Evolutionary conservation across 148 eudicot genomes (phyloP).

Genomic region (Vaccinium darrowii): DNA sequence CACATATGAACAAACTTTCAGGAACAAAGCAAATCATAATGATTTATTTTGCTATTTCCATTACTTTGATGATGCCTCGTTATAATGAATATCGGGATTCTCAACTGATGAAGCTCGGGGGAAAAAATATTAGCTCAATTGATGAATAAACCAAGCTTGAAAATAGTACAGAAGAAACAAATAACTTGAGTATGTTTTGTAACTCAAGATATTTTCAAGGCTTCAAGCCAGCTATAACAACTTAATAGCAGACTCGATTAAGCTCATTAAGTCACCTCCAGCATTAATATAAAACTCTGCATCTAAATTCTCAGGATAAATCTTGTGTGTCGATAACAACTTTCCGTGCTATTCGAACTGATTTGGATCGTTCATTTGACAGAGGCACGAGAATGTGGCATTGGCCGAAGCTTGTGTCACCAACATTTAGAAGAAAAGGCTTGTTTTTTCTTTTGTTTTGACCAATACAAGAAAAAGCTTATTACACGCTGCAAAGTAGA

Average conservation of each 20-base stretch:
- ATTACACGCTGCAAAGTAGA: neutral
- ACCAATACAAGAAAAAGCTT: neutral
- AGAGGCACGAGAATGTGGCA: neutral
- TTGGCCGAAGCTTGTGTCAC: neutral
- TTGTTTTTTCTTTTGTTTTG: neutral
- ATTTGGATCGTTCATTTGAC: neutral
- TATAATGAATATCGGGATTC: neutral
- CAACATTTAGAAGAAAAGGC: neutral
- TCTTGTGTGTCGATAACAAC: neutral
- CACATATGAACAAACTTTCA: neutral
- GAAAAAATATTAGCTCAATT: neutral
- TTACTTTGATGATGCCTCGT: neutral
- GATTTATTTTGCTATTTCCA: neutral
- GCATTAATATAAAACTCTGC: neutral
- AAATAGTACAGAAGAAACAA: no score
- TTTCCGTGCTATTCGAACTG: conserved; percentile 5
- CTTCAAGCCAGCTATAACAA: neutral
- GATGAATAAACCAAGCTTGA: neutral
- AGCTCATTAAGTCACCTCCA: neutral
- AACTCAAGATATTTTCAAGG: neutral
- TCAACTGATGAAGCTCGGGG: neutral
- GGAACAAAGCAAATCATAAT: neutral
- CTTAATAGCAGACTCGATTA: neutral
- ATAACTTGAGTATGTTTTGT: neutral
- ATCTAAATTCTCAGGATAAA: no score